Evolutionary conservation across 805 yeast genomes (phyloP).

Genomic region (Huiozyma sinensis): DNA sequence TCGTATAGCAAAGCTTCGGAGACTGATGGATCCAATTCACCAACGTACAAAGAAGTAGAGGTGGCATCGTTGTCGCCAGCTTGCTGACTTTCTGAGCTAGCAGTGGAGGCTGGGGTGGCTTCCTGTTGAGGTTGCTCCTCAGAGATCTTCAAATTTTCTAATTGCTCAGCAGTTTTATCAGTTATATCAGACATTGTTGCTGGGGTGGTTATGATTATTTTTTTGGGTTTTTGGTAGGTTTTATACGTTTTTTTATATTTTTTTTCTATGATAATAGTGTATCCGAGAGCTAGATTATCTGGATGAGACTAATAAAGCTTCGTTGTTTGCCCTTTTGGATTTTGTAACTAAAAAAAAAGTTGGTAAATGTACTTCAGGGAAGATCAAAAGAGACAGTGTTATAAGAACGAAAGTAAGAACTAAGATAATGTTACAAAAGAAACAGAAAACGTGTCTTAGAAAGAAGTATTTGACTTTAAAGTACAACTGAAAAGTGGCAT

Average conservation of each 20-base stretch:
- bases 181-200: constrained; percentile 28
- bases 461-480: too few relatives aligned
- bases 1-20: constrained; percentile 93
- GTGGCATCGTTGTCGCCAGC: constrained; percentile 34
- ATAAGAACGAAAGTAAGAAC: neutral
- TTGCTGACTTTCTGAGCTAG: constrained; percentile 15
- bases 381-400: neutral
- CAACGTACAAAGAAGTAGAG: constrained; percentile 88
- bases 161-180: constrained; percentile 29
- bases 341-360: constrained; percentile 3
- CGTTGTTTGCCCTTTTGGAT: neutral
- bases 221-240: constrained; percentile 14
- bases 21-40: constrained; percentile 87
- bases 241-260: constrained; percentile 11
- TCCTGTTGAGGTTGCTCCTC: constrained; percentile 27
- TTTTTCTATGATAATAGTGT: neutral
- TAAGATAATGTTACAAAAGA: neutral
- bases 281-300: neutral
- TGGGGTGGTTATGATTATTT: constrained; percentile 1
- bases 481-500: neutral
- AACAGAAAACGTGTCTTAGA: neutral
- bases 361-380: constrained; percentile 6
- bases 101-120: constrained; percentile 17
- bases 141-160: constrained; percentile 26
- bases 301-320: neutral